Evolutionary conservation across 2,329 filamentous ascomycete species (phyloP).

Genomic region (Didymella pinodella): DNA sequence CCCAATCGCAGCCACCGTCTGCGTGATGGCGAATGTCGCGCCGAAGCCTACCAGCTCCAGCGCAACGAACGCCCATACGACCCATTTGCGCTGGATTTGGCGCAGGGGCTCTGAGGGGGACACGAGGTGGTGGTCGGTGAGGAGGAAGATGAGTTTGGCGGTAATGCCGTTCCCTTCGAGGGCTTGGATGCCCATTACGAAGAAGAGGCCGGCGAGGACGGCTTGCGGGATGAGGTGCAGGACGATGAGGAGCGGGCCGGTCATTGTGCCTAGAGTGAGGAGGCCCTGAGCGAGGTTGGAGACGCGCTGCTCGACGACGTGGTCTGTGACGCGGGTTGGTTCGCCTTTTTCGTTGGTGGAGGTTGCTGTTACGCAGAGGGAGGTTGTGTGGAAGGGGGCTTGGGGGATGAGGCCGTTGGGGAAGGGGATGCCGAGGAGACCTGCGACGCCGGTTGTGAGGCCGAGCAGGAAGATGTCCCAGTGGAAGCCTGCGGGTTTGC

Average conservation of each 20-base stretch:
- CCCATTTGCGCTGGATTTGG: conserved; percentile 52
- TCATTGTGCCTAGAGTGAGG: conserved; percentile 64
- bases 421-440: conserved; percentile 64
- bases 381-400: conserved; percentile 67
- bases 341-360: conserved; percentile 54
- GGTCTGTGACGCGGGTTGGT: conserved; percentile 53
- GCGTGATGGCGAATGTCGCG: conserved; percentile 65
- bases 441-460: conserved; percentile 63
- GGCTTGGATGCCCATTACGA: conserved; percentile 63
- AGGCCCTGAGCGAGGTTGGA: conserved; percentile 65
- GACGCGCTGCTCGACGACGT: conserved; percentile 62
- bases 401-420: conserved; percentile 68
- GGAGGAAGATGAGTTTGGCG: conserved; percentile 59
- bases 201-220: conserved; percentile 65
- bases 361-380: conserved; percentile 54
- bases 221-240: conserved; percentile 63
- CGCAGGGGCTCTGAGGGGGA: conserved; percentile 58
- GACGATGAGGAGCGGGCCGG: conserved; percentile 61
- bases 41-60: conserved; percentile 62
- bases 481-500: conserved; percentile 67
- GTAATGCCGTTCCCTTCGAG: conserved; percentile 64
- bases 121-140: conserved; percentile 57
- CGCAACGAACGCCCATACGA: conserved; percentile 60
- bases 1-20: conserved; percentile 67
- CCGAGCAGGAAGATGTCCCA: conserved; percentile 68